Evolutionary conservation across 352 stramenopile species (phyloP).

Genomic region (Phytopythium vexans): DNA sequence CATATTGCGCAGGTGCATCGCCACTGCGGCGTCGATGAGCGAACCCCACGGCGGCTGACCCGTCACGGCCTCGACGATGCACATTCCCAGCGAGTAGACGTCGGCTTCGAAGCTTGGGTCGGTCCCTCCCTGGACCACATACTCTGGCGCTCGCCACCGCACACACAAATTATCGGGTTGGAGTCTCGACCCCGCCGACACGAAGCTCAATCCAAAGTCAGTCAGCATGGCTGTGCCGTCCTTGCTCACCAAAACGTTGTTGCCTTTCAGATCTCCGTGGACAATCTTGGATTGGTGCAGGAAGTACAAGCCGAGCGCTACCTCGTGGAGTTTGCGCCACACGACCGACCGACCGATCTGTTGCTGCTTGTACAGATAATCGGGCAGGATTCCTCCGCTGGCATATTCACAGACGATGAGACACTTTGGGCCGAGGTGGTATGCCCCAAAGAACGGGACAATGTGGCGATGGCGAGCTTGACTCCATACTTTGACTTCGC

Average conservation of each 20-base stretch:
- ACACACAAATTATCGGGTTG: background rate
- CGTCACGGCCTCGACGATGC: slow-evolving; percentile 16
- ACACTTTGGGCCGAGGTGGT: slow-evolving; percentile 10
- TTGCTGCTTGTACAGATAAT: slow-evolving; percentile 11
- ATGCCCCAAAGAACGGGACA: slow-evolving; percentile 16
- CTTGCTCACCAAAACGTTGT: slow-evolving; percentile 18
- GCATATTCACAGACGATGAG: slow-evolving; percentile 20
- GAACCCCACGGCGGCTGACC: background rate
- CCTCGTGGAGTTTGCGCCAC: slow-evolving; percentile 13
- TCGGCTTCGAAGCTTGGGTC: slow-evolving; percentile 6
- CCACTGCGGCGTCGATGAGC: too few relatives aligned
- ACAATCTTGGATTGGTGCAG: slow-evolving; percentile 15
- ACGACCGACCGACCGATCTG: slow-evolving; percentile 10
- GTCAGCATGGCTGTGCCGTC: slow-evolving; percentile 17
- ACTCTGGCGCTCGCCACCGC: slow-evolving; percentile 14
- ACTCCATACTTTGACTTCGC: too few relatives aligned
- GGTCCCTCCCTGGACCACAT: background rate
- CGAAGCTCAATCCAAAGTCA: slow-evolving; percentile 17
- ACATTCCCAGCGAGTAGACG: slow-evolving; percentile 20
- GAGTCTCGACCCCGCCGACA: slow-evolving; percentile 7
- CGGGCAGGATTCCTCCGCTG: slow-evolving; percentile 10
- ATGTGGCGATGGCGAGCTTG: background rate
- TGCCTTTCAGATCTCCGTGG: slow-evolving; percentile 16
- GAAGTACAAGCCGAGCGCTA: slow-evolving; percentile 12
- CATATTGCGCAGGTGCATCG: too few relatives aligned